Conservation (phyloP, 306 rosid species). For the Hylodesmum podocarpum region DNA sequence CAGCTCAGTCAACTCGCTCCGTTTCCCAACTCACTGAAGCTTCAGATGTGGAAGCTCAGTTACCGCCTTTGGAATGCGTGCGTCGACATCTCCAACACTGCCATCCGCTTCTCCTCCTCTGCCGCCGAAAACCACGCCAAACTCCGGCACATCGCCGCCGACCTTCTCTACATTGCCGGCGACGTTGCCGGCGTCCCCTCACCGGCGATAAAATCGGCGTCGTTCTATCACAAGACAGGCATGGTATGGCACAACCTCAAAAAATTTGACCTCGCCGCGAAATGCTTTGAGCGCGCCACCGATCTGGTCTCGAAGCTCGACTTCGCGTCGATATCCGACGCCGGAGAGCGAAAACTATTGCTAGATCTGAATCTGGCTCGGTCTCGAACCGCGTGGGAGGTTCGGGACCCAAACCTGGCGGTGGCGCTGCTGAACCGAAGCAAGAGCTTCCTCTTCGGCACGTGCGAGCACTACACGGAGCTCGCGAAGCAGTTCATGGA, state of each 20-base stretch:
- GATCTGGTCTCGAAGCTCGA: constrained; percentile 63
- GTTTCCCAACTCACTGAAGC: constrained; percentile 58
- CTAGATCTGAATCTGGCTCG: constrained; percentile 78
- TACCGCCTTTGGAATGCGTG: constrained; percentile 96
- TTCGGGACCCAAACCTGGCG: constrained; percentile 64
- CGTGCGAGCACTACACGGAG: constrained; percentile 50
- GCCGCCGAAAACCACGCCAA: constrained; percentile 51
- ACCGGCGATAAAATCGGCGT: constrained; percentile 61
- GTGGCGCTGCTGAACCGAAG: constrained; percentile 73
- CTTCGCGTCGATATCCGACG: constrained; percentile 29
- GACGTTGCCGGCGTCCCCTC: constrained; percentile 67
- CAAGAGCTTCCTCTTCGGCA: constrained; percentile 62
- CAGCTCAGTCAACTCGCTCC: constrained; percentile 56
- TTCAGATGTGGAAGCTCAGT: constrained; percentile 83
- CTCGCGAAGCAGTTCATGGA: constrained; percentile 63
- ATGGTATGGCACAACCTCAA: constrained; percentile 65
- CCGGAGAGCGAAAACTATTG: constrained; percentile 55
- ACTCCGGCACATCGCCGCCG: constrained; percentile 83
- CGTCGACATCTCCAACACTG: constrained; percentile 82
- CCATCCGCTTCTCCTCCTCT: constrained; percentile 50
- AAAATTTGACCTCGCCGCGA: constrained; percentile 75
- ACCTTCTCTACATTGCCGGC: constrained; percentile 53
- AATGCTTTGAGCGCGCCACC: constrained; percentile 85
- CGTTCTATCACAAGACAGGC: constrained; percentile 82
- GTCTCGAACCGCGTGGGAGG: constrained; percentile 84